Evolutionary conservation across 2,329 filamentous ascomycete species (phyloP).

Genomic region (Diaporthe batatas): DNA sequence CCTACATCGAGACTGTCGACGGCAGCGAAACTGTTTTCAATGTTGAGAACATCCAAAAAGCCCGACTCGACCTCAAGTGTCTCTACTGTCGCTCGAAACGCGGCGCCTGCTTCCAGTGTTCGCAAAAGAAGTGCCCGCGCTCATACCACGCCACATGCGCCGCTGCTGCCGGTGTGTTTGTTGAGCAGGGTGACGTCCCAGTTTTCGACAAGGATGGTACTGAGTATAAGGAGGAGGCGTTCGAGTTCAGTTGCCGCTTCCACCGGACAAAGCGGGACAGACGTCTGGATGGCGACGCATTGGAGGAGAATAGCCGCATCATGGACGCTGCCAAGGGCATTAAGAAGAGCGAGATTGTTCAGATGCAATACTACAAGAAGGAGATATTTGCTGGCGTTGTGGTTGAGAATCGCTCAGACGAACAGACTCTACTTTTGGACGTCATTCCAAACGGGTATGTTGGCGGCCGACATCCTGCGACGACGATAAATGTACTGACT

Average conservation of each 20-base stretch:
- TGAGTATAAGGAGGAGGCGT: slow-evolving; percentile 91
- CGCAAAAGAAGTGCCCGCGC: slow-evolving; percentile 91
- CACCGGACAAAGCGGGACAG: slow-evolving; percentile 90
- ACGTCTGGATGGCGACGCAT: slow-evolving; percentile 74
- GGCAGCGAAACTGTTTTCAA: slow-evolving; percentile 82
- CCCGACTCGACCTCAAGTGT: slow-evolving; percentile 91
- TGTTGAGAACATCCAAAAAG: slow-evolving; percentile 84
- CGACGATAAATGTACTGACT: slow-evolving; percentile 55
- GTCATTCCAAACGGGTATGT: slow-evolving; percentile 87
- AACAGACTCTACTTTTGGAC: slow-evolving; percentile 83
- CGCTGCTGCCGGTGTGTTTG: slow-evolving; percentile 89
- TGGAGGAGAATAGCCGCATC: slow-evolving; percentile 79
- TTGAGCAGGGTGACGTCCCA: slow-evolving; percentile 87
- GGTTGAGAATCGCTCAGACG: slow-evolving; percentile 82
- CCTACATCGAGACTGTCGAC: slow-evolving; percentile 81
- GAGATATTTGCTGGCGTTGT: slow-evolving; percentile 94
- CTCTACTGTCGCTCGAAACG: slow-evolving; percentile 94
- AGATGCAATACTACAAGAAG: slow-evolving; percentile 85
- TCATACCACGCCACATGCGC: slow-evolving; percentile 97
- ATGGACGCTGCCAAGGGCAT: slow-evolving; percentile 76
- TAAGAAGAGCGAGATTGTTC: slow-evolving; percentile 81
- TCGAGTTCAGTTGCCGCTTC: slow-evolving; percentile 94
- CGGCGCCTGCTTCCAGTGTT: slow-evolving; percentile 98
- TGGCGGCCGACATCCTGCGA: not conserved
- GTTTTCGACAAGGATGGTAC: slow-evolving; percentile 92